phyloP scores from a whole-genome alignment of 768 basidiomycete genomes.

The Gyrodon lividus region DNA sequence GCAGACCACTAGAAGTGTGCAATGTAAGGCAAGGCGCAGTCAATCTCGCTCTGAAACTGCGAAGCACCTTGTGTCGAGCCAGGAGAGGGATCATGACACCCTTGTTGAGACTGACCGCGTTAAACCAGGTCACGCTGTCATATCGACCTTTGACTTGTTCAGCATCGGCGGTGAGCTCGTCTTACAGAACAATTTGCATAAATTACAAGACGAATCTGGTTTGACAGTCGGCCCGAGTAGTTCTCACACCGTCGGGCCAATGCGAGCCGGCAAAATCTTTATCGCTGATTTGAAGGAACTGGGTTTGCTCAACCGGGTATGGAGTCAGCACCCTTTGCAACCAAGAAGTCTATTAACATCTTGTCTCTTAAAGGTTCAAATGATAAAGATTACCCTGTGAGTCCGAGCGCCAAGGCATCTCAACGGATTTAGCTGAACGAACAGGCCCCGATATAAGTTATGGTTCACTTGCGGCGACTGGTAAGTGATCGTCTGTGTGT shows the following conservation, averaged over 20 bases:
- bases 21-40: constrained; percentile 10
- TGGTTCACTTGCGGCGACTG: constrained; percentile 92
- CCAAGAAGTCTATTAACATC: not conserved
- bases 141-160: constrained; percentile 91
- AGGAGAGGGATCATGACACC: constrained; percentile 1
- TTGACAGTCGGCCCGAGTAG: constrained; percentile 59
- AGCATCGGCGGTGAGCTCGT: constrained; percentile 75
- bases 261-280: constrained; percentile 91
- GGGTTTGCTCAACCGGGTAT: constrained; percentile 65
- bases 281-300: constrained; percentile 71
- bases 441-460: constrained; percentile 48
- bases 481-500: constrained; percentile 33
- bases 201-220: constrained; percentile 3
- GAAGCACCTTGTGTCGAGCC: constrained; percentile 3
- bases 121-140: constrained; percentile 80
- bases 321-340: constrained; percentile 7
- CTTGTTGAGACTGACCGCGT: constrained; percentile 14
- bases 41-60: constrained; percentile 12
- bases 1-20: not conserved
- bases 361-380: constrained; percentile 52
- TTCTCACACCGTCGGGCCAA: constrained; percentile 75
- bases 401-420: constrained; percentile 15
- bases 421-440: constrained; percentile 8
- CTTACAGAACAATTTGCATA: not conserved
- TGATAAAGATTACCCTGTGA: constrained; percentile 83